Evolutionary conservation across 2,329 filamentous ascomycete genomes (phyloP), one percentile per base, ranked within the genome.

Genomic region (Pseudofabraea citricarpa): DNA sequence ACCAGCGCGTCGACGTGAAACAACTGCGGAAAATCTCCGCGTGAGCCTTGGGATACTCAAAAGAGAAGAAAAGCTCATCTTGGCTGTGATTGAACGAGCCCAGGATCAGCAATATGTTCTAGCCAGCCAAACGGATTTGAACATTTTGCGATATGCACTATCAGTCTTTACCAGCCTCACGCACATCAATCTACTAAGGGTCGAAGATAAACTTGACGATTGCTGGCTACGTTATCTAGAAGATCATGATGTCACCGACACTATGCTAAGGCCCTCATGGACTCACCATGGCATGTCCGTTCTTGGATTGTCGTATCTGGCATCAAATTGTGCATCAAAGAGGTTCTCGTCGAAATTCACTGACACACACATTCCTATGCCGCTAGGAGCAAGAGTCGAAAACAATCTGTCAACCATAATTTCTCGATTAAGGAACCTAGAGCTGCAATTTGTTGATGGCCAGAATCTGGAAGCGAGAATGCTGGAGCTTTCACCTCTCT

Each of bases 141-240:
- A 45, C 20, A 44, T 18, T n/a, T 40, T 63, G 15, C 22, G 49
- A 7, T 33, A 24, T 18, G 59, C 58, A 7, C 40, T 62, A 7
- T 41, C 39, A 12, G 72, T 74, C 2, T 85, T 85, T 54, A 73
- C 70, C 2, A 71, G 72, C 21, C 68, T 86, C 9, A 77, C 83
- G 54, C 75, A 84, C 55, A 72, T 85, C 40, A 79, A 84, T 48
- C 71, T 86, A 12, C 70, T 85, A 20, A 74, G 77, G 5, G 64
- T 84, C 10, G 74, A 79, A 50, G 79, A 84, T 47, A 66, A 73
- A 46, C 69, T 77, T 46, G 80, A 84, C 54, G 70, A 71, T 36
- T 62, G 69, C 18, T 66, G 82, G 12, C 64, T 77, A 36, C 64
- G 69, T 13, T 75, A 74, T 50, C 67, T 81, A 35, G 66, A 68